Evolutionary conservation across 2,329 filamentous ascomycete species (phyloP).

Genomic region (Mollisia scopiformis): DNA sequence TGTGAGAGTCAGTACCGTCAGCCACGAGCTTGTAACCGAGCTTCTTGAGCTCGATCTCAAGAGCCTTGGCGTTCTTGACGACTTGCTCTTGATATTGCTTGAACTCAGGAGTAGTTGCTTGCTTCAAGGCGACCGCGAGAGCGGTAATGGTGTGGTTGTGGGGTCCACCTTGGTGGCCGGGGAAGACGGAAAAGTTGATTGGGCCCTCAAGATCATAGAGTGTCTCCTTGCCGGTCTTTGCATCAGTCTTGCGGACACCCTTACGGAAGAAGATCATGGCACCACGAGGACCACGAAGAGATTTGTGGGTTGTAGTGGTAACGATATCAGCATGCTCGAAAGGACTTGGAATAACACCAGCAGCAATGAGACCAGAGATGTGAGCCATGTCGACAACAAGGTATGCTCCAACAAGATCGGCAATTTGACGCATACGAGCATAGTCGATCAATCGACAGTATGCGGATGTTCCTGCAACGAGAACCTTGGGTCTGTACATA

Average conservation of each 20-base stretch:
- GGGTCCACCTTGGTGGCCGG: slow-evolving; percentile 95
- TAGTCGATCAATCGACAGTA: slow-evolving; percentile 99
- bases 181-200: slow-evolving; percentile 99
- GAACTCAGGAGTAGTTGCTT: slow-evolving; percentile 90
- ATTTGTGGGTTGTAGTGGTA: slow-evolving; percentile 99
- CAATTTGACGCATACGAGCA: slow-evolving; percentile 92
- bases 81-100: slow-evolving; percentile 93
- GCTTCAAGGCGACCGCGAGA: slow-evolving; percentile 90
- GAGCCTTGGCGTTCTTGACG: slow-evolving; percentile 87
- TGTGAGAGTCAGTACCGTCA: slow-evolving; percentile 95
- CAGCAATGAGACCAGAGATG: slow-evolving; percentile 94
- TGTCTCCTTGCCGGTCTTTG: slow-evolving; percentile 88
- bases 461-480: slow-evolving; percentile 94
- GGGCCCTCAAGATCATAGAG: slow-evolving; percentile 92
- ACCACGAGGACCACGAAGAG: slow-evolving; percentile 92
- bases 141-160: slow-evolving; percentile 99
- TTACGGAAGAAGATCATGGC: slow-evolving; percentile 99
- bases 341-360: slow-evolving; percentile 89
- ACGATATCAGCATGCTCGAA: slow-evolving; percentile 95
- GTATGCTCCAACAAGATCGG: slow-evolving; percentile 91
- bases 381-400: slow-evolving; percentile 98
- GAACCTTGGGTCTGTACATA: slow-evolving; percentile 93
- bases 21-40: slow-evolving; percentile 94
- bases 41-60: slow-evolving; percentile 82
- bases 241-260: slow-evolving; percentile 85